A percentile compares a stretch with the other conserved stretches of the same genome.
Conservation (phyloP, 257 asterid genomes). For the Perilla frutescens region DNA sequence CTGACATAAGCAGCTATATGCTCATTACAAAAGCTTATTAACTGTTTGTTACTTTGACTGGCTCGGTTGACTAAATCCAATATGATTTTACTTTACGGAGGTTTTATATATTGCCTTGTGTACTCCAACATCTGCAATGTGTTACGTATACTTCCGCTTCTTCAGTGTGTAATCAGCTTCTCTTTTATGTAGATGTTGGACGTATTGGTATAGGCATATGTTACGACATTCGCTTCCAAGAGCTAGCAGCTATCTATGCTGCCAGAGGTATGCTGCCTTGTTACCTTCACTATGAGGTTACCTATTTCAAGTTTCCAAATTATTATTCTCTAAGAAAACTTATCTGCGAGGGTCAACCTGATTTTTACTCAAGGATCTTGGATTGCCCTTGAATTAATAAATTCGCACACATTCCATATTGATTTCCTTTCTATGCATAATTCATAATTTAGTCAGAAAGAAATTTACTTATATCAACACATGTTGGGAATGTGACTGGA, state of each 20-base stretch:
- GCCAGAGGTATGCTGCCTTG: slow-evolving; percentile 64
- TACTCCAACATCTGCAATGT: slow-evolving; percentile 30
- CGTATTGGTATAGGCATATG: slow-evolving; percentile 91
- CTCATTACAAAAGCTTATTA: slow-evolving; percentile 3
- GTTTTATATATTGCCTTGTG: not conserved
- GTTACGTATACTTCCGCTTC: slow-evolving; percentile 3
- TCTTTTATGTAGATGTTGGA: slow-evolving; percentile 71
- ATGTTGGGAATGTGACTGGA: not conserved
- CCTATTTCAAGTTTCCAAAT: slow-evolving; percentile 22
- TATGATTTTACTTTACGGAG: slow-evolving; percentile 5
- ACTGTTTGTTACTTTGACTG: slow-evolving; percentile 23
- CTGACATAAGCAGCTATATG: slow-evolving; percentile 6
- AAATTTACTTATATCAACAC: not conserved
- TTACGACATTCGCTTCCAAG: slow-evolving; percentile 86
- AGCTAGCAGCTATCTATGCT: slow-evolving; percentile 83
- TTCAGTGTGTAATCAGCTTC: slow-evolving; percentile 27
- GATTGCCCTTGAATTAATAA: not conserved
- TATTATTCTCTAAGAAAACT: not conserved
- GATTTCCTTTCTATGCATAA: not conserved
- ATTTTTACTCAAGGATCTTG: not conserved
- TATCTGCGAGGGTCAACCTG: not conserved
- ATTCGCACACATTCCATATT: not conserved
- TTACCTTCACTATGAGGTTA: slow-evolving; percentile 19
- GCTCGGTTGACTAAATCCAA: slow-evolving; percentile 22
- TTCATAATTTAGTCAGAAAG: not conserved